Base-by-base conservation (phyloP, 805 yeast genomes). In the Teunomyces aglyptinius region DNA sequence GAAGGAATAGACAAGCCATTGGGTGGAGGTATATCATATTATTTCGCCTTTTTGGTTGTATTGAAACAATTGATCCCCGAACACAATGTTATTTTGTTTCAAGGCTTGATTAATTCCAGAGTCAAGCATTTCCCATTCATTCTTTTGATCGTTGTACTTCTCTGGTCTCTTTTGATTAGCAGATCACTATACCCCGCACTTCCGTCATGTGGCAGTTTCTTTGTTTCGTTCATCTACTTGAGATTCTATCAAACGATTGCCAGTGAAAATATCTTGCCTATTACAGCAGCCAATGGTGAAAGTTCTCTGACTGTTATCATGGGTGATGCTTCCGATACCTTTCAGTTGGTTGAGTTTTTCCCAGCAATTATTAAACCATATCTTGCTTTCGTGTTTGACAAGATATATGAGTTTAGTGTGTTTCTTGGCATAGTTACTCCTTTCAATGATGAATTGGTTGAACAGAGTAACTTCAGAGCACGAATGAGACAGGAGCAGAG, bases 311-410 rank as follows among this genome's bases (percentile, higher is more conserved):
- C 60, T 16, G 60, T 73, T 19, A 67, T 83, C 8, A 64, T 77
- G 22, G 97, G 97, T 32, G 97, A 90, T 63, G 96, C 97, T 0
- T 83, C 94, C 0, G 97, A 91, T 54, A 86, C 92, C 1, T 91
- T 91, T 71, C 82, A 87, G 46, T 75, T 91, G 51, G 83, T 84
- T 27, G 85, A 85, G 56, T 89, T 91, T 62, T 91, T 91, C 80
- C 97, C 97, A 0, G 81, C 75, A 41, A 60, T 77, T 1, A 29
- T 77, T 2, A 80, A 81, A 46, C 78, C 81, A 2, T 51, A 76
- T 20, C 61, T 89, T 41, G 69, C 71, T 28, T 80, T 82, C 1
- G 55, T 82, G 0, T 82, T 83, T 49, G 61, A 70, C 43, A 53
- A 56, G 13, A 29, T 63, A 10, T 70, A 73, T 55, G 71, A 68